Evolutionary conservation across 768 basidiomycete genomes (phyloP), one percentile per base, ranked within the genome.

Genomic region (Lentinula lateritia): DNA sequence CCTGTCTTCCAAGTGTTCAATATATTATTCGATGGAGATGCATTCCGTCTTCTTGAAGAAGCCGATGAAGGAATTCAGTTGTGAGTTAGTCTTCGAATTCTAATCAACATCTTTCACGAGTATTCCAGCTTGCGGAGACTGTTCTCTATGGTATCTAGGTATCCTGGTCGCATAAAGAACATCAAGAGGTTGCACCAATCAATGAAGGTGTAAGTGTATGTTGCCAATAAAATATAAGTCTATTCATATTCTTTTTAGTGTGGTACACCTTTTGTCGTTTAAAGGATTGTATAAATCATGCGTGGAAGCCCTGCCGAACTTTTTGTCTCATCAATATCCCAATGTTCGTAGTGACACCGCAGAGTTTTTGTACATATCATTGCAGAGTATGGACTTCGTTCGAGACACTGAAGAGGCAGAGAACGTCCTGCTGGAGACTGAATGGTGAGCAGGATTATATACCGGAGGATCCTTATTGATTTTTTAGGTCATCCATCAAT

Each of bases 291-390:
- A 76, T 62, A 71, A 72, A 48, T 71, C 73, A 20, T 81, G 77
- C 64, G 74, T 84, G 15, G 66, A 74, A 8, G 73, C 70, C 50
- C 69, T 97, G 4, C 68, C 69, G 2, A 70, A 78, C 20, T 95
- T 95, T 73, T 80, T 98, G 57, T 74, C 76, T 2, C 95, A 98
- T 72, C 77, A 81, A 57, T 93, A 89, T 73, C 93, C 95, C 45
- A 86, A 81, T 74, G 78, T 95, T 60, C 87, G 95, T 60, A 80
- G 86, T 9, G 85, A 87, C 62, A 86, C 91, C 1, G 91, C 93
- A 2, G 95, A 96, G 71, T 84, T 89, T 64, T 71, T 97, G 7
- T 97, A 94, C 69, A 75, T 92, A 32, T 79, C 84, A 15, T 72
- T 95, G 39, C 90, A 93, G 70, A 84, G 84, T 66, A 79, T 79